These are phyloP conservation scores for Gaultheria prostrata DNA, from an alignment of 148 eudicot species.

Conservation along the genomic window DNA sequence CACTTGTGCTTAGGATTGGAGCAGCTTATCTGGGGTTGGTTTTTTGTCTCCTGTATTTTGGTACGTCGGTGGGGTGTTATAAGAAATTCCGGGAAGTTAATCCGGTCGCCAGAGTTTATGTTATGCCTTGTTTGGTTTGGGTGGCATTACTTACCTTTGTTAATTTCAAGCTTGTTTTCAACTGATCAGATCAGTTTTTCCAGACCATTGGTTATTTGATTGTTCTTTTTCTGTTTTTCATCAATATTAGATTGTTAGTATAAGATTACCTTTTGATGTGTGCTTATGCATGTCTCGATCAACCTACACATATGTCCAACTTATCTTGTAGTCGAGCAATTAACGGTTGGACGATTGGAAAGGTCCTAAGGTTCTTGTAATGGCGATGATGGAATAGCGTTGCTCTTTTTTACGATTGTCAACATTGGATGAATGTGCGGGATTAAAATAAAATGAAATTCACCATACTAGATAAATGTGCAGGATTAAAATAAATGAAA, in stretches of 20 bases:
- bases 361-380: no score
- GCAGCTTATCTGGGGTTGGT: conserved; percentile 42
- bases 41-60: conserved; percentile 37
- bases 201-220: background rate
- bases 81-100: conserved; percentile 41
- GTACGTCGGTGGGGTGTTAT: conserved; percentile 37
- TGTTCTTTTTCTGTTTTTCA: background rate
- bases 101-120: conserved; percentile 56
- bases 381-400: no score
- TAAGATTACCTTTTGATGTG: background rate
- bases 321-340: no score
- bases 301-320: no score
- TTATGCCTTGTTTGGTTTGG: conserved; percentile 67
- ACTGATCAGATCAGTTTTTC: background rate
- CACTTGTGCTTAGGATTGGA: conserved; percentile 53
- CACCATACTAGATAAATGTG: no score
- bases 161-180: conserved; percentile 49
- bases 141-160: conserved; percentile 48
- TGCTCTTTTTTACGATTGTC: no score
- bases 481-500: no score
- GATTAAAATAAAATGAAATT: no score
- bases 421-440: no score
- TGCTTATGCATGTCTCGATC: no score
- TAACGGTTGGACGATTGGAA: no score
- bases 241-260: background rate